Evolutionary conservation across 495 filamentous ascomycete species (phyloP).

Genomic region (Penicillium alfredii): DNA sequence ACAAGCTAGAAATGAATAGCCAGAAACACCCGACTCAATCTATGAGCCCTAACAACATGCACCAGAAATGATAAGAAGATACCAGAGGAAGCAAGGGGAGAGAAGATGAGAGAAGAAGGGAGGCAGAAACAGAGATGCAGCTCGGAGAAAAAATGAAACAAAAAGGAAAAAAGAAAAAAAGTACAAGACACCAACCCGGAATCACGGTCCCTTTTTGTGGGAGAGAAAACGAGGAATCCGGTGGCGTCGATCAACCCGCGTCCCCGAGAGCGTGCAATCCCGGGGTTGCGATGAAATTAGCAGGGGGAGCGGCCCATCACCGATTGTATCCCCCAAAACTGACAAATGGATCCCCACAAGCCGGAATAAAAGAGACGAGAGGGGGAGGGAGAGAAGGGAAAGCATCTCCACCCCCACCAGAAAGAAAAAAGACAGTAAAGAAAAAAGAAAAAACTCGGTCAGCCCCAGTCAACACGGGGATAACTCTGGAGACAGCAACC

Average conservation of each 20-base stretch:
- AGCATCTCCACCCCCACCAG: too few relatives aligned
- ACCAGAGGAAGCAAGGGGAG: slow-evolving; percentile 13
- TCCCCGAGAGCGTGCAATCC: slow-evolving; percentile 2
- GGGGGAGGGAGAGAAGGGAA: too few relatives aligned
- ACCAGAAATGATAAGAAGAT: slow-evolving; percentile 10
- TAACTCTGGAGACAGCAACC: too few relatives aligned
- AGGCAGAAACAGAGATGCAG: background rate
- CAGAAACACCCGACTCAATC: background rate
- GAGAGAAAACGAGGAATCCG: slow-evolving; percentile 1
- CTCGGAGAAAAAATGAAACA: background rate
- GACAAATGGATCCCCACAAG: too few relatives aligned
- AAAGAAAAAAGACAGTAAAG: too few relatives aligned
- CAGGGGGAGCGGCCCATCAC: too few relatives aligned
- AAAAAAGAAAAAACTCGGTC: too few relatives aligned
- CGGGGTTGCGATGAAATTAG: too few relatives aligned
- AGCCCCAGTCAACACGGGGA: too few relatives aligned
- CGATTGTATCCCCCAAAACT: slow-evolving; percentile 8
- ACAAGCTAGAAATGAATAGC: background rate
- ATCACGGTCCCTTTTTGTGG: slow-evolving; percentile 13
- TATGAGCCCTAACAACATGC: too few relatives aligned
- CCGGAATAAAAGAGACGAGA: too few relatives aligned
- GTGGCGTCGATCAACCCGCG: slow-evolving; percentile 5
- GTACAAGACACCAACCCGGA: too few relatives aligned
- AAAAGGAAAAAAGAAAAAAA: background rate
- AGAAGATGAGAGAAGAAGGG: slow-evolving; percentile 1